Base-by-base conservation (phyloP, 2,329 filamentous ascomycete genomes). In the Penicillium sp. region DNA sequence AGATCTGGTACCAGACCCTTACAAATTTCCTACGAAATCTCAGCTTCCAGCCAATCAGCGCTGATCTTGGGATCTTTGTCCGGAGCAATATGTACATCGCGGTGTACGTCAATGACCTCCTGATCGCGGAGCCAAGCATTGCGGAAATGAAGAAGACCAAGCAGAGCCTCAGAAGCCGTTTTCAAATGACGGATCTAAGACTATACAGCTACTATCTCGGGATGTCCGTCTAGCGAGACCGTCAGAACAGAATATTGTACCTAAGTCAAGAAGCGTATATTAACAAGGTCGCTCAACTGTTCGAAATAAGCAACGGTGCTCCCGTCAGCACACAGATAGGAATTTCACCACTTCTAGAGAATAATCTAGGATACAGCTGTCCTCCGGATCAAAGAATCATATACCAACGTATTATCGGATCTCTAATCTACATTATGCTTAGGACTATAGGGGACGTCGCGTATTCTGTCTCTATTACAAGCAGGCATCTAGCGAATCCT, bases 191-290 rank as follows among this genome's bases (percentile, higher is more conserved):
- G 11, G 30, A 33, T 11, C 30, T 33, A 33, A 22, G 43, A 1
- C 22, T 19, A 7, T 54, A 45, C 19, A 59, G 57, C 57, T 59
- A 59, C 52, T 55, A 59, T 52, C 52, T 52, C 38, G 57, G 57
- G 0, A 55, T 59, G 26, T 1, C 52, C 26, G 30, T 37, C 37
- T 52, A 11, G 28, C 16, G 57, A 46, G 52, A 52, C 28, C 52
- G 35, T 0, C 52, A 52, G 10, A 59, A 49, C 38, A 49, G n/a
- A 37, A 52, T 42, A 2, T 16, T 55, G 5, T 51, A 35, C 22
- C 57, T 30, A 52, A 55, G 57, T 22, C 43, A 55, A 55, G 56
- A 58, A 11, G 57, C 52, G 0, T 53, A 53, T 6, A 14, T 48
- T 0, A 0, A 46, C 48, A 58, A 53, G 8, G 49, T 37, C 19